Percentiles rank a stretch among this genome's conserved stretches.
phyloP scores from a whole-genome alignment of 768 basidiomycete species.

The Rhodosporidiobolus sp. region DNA sequence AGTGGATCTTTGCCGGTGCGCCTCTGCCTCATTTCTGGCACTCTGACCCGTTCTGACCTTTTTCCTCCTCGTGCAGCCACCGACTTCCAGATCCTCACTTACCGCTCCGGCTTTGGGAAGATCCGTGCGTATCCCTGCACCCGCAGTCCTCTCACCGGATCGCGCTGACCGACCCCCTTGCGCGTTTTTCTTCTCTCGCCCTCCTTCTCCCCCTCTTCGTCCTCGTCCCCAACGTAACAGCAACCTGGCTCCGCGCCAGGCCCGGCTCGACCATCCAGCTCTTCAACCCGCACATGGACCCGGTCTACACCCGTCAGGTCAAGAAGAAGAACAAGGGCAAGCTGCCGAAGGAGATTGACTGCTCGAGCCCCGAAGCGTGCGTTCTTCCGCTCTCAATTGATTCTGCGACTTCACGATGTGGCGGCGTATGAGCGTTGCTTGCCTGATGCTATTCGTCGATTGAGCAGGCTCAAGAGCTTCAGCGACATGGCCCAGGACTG shows the following conservation, averaged over 20 bases:
- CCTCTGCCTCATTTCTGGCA: background rate
- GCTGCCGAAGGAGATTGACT: constrained; percentile 14
- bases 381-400: background rate
- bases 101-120: constrained; percentile 21
- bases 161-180: too few species aligned
- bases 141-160: too few species aligned
- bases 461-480: background rate
- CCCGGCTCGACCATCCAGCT: constrained; percentile 11
- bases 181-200: too few species aligned
- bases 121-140: constrained; percentile 9
- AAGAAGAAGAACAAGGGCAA: constrained; percentile 18
- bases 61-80: constrained; percentile 7
- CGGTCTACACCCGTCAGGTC: background rate
- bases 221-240: background rate
- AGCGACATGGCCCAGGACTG: background rate
- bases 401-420: background rate
- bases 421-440: background rate
- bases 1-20: constrained; percentile 9
- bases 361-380: background rate
- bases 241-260: constrained; percentile 19
- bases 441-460: background rate
- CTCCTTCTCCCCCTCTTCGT: too few species aligned
- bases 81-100: constrained; percentile 32
- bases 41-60: background rate
- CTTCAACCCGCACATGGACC: constrained; percentile 25